Conservation (phyloP, 345 rosid genomes). For the Moricandia arvensis region DNA sequence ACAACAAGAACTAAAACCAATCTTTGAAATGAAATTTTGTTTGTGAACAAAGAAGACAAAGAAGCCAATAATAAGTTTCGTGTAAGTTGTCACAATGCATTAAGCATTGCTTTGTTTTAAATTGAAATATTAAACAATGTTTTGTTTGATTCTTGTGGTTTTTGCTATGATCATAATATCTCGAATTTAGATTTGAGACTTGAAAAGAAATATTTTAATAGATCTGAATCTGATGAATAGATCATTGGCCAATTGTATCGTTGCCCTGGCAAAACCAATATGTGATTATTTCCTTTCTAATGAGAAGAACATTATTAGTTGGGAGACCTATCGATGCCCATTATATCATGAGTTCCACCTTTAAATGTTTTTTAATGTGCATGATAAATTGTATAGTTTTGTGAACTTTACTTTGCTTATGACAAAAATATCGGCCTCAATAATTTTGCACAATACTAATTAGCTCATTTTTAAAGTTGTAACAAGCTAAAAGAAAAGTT, state of each 20-base stretch:
- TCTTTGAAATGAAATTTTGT: neutral
- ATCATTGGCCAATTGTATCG: neutral
- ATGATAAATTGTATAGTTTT: neutral
- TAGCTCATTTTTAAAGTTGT: constrained; percentile 1
- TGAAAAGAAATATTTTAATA: neutral
- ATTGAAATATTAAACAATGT: neutral
- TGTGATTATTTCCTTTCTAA: neutral
- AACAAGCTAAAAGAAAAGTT: constrained; percentile 3
- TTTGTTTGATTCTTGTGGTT: neutral
- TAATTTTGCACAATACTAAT: neutral
- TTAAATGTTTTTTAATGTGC: neutral
- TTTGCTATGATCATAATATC: neutral
- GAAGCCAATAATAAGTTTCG: neutral
- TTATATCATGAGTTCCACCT: neutral
- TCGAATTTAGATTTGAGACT: neutral
- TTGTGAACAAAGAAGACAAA: neutral
- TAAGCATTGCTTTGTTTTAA: neutral
- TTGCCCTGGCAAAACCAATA: neutral
- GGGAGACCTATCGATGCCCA: constrained; percentile 6
- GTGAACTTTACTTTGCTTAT: neutral
- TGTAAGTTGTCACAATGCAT: constrained; percentile 13
- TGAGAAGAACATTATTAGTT: constrained; percentile 11
- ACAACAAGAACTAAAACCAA: neutral
- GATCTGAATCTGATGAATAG: neutral
- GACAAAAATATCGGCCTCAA: neutral